phyloP scores from a whole-genome alignment of 805 yeast genomes.

The Hanseniaspora clermontiae region DNA sequence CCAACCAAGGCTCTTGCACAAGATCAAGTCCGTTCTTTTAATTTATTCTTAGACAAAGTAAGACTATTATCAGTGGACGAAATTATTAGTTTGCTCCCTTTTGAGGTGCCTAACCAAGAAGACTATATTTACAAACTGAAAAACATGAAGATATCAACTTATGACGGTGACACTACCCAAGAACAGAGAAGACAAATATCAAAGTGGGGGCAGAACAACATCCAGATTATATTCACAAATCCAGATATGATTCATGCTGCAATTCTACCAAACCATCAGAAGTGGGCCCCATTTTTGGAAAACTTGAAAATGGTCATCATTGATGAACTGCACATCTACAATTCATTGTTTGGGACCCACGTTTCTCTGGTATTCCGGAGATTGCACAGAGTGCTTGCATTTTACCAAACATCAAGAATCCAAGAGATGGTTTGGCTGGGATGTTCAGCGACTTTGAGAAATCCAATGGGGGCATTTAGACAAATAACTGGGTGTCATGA shows the following conservation, averaged over 20 bases:
- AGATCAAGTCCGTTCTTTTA: slow-evolving; percentile 79
- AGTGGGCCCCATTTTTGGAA: slow-evolving; percentile 59
- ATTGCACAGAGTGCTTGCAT: slow-evolving; percentile 49
- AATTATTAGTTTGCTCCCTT: neutral
- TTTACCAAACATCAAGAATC: slow-evolving; percentile 29
- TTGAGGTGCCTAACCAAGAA: neutral
- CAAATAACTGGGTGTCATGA: slow-evolving; percentile 46
- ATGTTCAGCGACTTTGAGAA: slow-evolving; percentile 83
- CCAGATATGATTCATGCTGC: slow-evolving; percentile 89
- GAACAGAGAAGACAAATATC: slow-evolving; percentile 43
- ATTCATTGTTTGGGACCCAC: slow-evolving; percentile 85
- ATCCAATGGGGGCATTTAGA: slow-evolving; percentile 62
- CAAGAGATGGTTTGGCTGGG: slow-evolving; percentile 44
- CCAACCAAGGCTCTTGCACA: slow-evolving; percentile 98
- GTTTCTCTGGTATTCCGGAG: slow-evolving; percentile 78
- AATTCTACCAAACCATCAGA: slow-evolving; percentile 61
- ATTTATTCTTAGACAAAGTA: slow-evolving; percentile 37
- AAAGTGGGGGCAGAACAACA: slow-evolving; percentile 28
- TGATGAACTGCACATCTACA: slow-evolving; percentile 76
- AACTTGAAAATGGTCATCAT: slow-evolving; percentile 63
- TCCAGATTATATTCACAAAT: slow-evolving; percentile 79
- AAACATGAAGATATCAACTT: slow-evolving; percentile 55
- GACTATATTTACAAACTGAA: slow-evolving; percentile 17
- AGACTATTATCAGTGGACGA: slow-evolving; percentile 15
- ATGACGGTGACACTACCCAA: slow-evolving; percentile 83